Base-by-base conservation (phyloP, 352 stramenopile genomes). In the Thalassiosira allenii region DNA sequence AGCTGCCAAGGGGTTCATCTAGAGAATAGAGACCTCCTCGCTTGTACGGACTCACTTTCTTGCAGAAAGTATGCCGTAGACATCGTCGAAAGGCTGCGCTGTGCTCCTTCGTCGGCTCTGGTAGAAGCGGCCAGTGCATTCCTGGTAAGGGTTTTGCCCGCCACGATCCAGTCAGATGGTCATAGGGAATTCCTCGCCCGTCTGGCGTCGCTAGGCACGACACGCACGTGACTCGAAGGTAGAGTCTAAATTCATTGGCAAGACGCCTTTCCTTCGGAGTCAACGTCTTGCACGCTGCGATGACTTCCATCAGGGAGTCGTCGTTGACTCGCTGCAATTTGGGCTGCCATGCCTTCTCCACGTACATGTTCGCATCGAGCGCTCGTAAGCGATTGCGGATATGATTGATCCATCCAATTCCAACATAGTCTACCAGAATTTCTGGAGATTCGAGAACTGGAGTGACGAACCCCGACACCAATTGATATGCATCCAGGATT, bases 231-330 rank as follows among this genome's bases (percentile, higher is more conserved):
- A 54, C 44, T 54, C 44, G 6, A 25, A 54, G 44, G 9, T 20
- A 54, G 11, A 54, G 4, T 9, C 44, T 9, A 54, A 9, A 54
- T 20, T 54, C 44, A 54, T 54, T 54, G 20, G n/a, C 6, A 25
- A 23, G n/a, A 54, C 11, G 6, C 23, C 44, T 14, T 8, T 25
- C 20, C 6, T 22, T 8, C 23, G 11, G 11, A 6, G 44, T 54
- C 6, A 54, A 5, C 8, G 44, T 25, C 9, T 9, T 25, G 5
- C 20, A 25, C 11, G 44, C n/a, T 54, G 44, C 44, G 6, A 54
- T 22, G 9, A 54, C n/a, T 17, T 70, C 61, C 61, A 70, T 70
- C 2, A 58, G 32, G 20, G 61, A 54, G 3, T 54, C 41, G 29
- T 70, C 61, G 2, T 27, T 3, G 4, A 43, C 20, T 3, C 61